Base-by-base conservation (phyloP, 2,329 filamentous ascomycete species). In the Aspergillus pseudonomiae region DNA sequence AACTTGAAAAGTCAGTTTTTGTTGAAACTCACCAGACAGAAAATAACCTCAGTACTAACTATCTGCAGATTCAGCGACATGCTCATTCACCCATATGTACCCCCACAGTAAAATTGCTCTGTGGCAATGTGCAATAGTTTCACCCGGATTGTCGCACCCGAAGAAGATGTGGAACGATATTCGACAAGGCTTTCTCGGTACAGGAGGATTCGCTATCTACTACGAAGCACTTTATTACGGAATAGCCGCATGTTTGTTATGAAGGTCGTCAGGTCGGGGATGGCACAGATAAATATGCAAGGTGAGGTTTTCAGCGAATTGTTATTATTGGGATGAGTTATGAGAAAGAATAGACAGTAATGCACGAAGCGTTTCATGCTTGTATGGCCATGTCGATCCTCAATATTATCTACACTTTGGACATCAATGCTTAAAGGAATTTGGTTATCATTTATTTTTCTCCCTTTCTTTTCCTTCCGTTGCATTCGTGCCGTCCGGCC, bases 1-100 rank as follows among this genome's bases (percentile, higher is more conserved):
- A 89, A 80, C 82, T 99, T 71, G 93, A 96, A 81, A 92, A 88
- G 79, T 98, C 71, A 72, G 79, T 73, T 34, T 50, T n/a, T 56
- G 39, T n/a, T 56, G 36, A 24, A 55, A 56, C n/a, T 45, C 57
- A 62, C 28, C 30, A 19, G 30, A 48, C 39, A 52, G 19, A 57
- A 14, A 53, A 58, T 39, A 28, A 41, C 36, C 36, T 45, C 26
- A 57, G 62, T 59, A 48, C 68, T 71, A 65, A 70, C 65, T 59
- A 54, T 46, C 24, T 61, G 64, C 65, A 82, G 80, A 65, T 83
- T 83, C 71, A 83, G 81, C 69, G 77, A 82, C 63, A 83, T 83
- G 81, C 77, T 83, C 61, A 74, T 83, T 58, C 75, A 81, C 63
- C 81, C 81, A n/a, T 83, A 82, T 70, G 73, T 79, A 59, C 81